These are phyloP conservation scores for Syzygium grande DNA, from an alignment of 345 rosid genomes.

Conservation along the genomic window DNA sequence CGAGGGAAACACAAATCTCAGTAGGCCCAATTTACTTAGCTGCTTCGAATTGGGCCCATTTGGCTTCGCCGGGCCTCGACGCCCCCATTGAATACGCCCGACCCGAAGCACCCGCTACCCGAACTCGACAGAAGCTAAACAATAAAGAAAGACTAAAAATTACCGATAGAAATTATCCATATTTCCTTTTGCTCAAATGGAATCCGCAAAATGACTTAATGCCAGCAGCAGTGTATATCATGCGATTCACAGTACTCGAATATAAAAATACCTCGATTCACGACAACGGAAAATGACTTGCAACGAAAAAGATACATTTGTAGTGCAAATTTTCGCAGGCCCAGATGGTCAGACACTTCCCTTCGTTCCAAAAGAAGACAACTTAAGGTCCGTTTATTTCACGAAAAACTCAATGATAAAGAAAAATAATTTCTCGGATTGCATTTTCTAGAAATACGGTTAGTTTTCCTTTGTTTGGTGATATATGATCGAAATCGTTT, in stretches of 20 bases:
- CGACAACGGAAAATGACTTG: too few relatives aligned
- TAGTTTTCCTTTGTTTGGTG: too few relatives aligned
- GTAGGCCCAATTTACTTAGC: neutral
- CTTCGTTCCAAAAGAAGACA: too few relatives aligned
- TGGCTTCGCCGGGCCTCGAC: neutral
- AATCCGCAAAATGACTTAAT: neutral
- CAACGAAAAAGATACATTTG: neutral
- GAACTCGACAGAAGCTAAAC: neutral
- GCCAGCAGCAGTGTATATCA: neutral
- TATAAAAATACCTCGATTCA: too few relatives aligned
- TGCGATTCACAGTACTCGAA: rapidly evolving
- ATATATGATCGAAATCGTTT: too few relatives aligned
- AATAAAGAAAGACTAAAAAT: neutral
- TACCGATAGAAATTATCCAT: neutral
- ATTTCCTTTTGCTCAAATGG: neutral
- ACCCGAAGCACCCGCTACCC: neutral
- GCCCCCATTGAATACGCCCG: neutral
- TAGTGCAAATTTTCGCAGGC: neutral
- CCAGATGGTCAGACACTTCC: neutral
- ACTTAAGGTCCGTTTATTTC: too few relatives aligned
- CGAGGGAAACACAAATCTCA: neutral
- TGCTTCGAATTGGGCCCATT: neutral
- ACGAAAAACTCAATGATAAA: too few relatives aligned
- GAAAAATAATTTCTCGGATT: too few relatives aligned
- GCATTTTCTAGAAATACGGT: too few relatives aligned